Evolutionary conservation across 192 early-diverging fungal species (phyloP), one percentile per base, ranked within the genome.

Genomic region (Coemansia sp.): DNA sequence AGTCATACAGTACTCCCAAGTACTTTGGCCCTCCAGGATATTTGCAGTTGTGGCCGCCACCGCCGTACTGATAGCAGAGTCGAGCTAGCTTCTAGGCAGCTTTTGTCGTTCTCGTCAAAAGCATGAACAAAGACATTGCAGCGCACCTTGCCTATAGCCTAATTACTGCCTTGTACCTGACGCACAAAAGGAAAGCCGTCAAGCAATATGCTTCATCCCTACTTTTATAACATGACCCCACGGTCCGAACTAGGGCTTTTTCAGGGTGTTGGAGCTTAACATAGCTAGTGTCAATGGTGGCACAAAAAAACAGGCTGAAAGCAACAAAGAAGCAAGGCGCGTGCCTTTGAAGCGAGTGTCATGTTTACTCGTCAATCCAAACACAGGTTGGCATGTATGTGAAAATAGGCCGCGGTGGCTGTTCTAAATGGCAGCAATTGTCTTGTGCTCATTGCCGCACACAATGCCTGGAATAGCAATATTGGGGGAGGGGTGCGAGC

Each of bases 391-490:
- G 4, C 31, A 31, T 31, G 31, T 31, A 31, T 31, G 31, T 31
- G 31, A 43, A 43, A 43, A 10, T n/a, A 26, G 51, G 31, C 51
- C 51, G 40, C 31, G 21, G 24, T 55, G 51, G 51, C 51, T 55
- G 56, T 18, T 18, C 56, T 35, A 23, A 35, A 37, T 58, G 7
- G 56, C 8, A 3, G 18, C 56, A 36, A 58, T 58, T 58, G 56
- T 58, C 56, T 56, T 56, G 53, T 7, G n/a, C 53, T n/a, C 33
- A 56, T 34, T 56, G 53, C 53, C 13, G 53, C 33, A 56, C 53
- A 56, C 53, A 56, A 56, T 56, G 53, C 53, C 18, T 37, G n/a
- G n/a, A 53, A 53, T 28, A 11, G 56, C 56, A 58, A 37, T 23
- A 37, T 58, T 58, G 33, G 34, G 34, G 34, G 56, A 28, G 26